These are phyloP conservation scores for Ananas comosus DNA, from an alignment of 176 grass and related monocot genomes.

Conservation along the genomic window DNA sequence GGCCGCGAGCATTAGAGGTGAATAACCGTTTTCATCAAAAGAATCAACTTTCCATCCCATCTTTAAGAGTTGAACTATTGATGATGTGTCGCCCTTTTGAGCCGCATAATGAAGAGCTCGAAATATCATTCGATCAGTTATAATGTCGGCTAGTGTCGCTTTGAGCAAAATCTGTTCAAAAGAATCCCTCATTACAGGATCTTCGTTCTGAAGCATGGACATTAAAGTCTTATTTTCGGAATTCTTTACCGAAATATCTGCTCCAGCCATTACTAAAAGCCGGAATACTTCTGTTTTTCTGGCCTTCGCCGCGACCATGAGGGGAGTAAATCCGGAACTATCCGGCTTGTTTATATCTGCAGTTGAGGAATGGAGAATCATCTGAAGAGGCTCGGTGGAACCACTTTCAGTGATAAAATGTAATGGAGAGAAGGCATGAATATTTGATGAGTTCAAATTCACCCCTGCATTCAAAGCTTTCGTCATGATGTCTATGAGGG, in stretches of 20 bases:
- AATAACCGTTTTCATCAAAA: constrained; percentile 42
- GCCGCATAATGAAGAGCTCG: constrained; percentile 49
- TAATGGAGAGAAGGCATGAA: constrained; percentile 37
- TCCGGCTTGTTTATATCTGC: constrained; percentile 42
- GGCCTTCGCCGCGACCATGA: constrained; percentile 39
- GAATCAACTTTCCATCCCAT: constrained; percentile 37
- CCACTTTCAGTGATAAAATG: constrained; percentile 40
- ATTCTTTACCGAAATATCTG: constrained; percentile 35
- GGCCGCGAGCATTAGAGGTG: constrained; percentile 44
- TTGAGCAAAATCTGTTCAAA: constrained; percentile 45
- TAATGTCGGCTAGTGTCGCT: constrained; percentile 29
- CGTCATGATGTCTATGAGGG: constrained; percentile 34
- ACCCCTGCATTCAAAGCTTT: constrained; percentile 29
- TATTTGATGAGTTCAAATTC: constrained; percentile 32
- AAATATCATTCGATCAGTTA: constrained; percentile 27
- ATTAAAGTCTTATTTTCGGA: constrained; percentile 29
- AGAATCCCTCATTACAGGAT: constrained; percentile 25
- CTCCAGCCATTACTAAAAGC: constrained; percentile 54
- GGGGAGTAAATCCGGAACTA: constrained; percentile 42
- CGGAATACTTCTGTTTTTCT: constrained; percentile 40
- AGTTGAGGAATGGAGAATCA: constrained; percentile 36
- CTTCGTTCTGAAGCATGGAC: constrained; percentile 29
- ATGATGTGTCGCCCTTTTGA: constrained; percentile 30
- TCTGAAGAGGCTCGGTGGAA: constrained; percentile 39
- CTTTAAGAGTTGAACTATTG: constrained; percentile 43